Percentiles rank a stretch among this genome's conserved stretches.
Conservation (phyloP, 2,329 filamentous ascomycete species). For the Huntiella abstrusa region DNA sequence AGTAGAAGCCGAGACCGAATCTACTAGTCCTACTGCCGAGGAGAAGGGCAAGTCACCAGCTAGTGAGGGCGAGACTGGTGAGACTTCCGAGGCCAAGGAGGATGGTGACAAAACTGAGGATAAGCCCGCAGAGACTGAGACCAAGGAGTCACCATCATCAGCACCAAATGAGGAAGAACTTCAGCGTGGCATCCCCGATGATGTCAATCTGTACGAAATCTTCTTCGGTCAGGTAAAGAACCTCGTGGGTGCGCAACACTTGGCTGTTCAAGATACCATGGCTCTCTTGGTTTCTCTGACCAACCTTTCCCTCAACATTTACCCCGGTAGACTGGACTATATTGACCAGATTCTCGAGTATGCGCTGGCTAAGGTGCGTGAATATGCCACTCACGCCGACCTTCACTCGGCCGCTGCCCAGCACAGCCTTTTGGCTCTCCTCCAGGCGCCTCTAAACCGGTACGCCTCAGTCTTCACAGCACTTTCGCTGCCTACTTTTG, state of each 20-base stretch:
- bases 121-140: not conserved
- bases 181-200: slow-evolving; percentile 40
- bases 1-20: not conserved
- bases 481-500: slow-evolving; percentile 74
- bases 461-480: slow-evolving; percentile 96
- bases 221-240: slow-evolving; percentile 95
- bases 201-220: slow-evolving; percentile 85
- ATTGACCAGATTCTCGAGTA: slow-evolving; percentile 87
- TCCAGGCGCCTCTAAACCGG: slow-evolving; percentile 76
- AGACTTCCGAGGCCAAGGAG: slow-evolving; percentile 26
- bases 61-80: slow-evolving; percentile 14
- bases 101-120: slow-evolving; percentile 11
- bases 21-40: not conserved
- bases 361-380: slow-evolving; percentile 66
- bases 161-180: slow-evolving; percentile 3
- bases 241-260: slow-evolving; percentile 72
- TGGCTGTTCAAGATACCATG: slow-evolving; percentile 88
- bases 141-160: not conserved
- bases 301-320: slow-evolving; percentile 89
- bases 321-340: slow-evolving; percentile 81
- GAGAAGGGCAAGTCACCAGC: not conserved
- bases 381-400: slow-evolving; percentile 89
- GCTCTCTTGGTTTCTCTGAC: slow-evolving; percentile 83
- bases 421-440: slow-evolving; percentile 69
- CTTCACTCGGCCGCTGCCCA: slow-evolving; percentile 76